Evolutionary conservation across 805 yeast genomes (phyloP), one percentile per base, ranked within the genome.

Genomic region (Suhomyces vadensis): DNA sequence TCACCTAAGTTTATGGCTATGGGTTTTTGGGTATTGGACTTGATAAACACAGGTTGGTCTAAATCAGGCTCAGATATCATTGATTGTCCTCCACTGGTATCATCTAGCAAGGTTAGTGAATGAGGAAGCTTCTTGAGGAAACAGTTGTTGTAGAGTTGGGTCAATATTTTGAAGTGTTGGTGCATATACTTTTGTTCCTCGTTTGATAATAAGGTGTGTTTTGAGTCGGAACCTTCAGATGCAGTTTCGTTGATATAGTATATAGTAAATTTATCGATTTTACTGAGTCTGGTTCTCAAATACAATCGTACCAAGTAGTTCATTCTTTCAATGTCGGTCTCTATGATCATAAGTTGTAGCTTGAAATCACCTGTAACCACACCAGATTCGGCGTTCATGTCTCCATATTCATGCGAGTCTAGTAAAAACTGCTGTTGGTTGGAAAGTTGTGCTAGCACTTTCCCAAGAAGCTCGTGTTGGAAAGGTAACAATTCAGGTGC

Each of bases 251-350:
- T 75, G 46, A 81, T 72, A 48, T 88, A 80, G 55, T 69, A 81
- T 4, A 86, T 67, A 20, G 88, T 73, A 62, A 68, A 83, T 49
- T 74, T 75, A 65, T 90, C 97, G 38, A 94, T 78, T 63, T 87
- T 91, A 48, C 71, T 67, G 44, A 90, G 63, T 46, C 99, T 72
- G 5, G 92, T 78, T 49, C 99, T 75, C 25, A 91, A 69, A 60
- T 89, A 92, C 10, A 88, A 77, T 41, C 97, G 68, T n/a, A 91
- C 72, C 26, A 92, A 64, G 60, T 84, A 94, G 55, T 84, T 88
- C 23, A 89, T 78, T 44, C 99, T 70, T 55, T 94, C 98, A 19
- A 94, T 75, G 54, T 94, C 98, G 10, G 95, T 85, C 58, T 94
- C 99, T 53, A 92, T 83, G 19, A 95, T 79, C 69, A 94, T 79